phyloP scores from a whole-genome alignment of 2,329 filamentous ascomycete genomes.

The Xylaria sp. region DNA sequence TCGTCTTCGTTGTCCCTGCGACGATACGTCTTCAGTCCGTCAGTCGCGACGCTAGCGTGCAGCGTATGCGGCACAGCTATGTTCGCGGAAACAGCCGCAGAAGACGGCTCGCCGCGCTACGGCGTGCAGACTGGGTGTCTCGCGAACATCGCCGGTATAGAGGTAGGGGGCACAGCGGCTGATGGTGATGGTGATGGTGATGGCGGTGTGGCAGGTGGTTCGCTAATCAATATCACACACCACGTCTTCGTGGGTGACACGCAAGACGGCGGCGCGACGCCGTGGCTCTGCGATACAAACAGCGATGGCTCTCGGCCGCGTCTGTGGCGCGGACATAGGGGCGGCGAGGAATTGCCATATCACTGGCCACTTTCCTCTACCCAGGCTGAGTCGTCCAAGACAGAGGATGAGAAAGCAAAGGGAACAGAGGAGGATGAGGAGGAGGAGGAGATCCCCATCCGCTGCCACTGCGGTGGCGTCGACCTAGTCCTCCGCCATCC shows the following conservation, averaged over 20 bases:
- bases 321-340: conserved; percentile 44
- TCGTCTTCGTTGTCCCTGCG: too few relatives aligned
- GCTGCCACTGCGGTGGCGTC: conserved; percentile 61
- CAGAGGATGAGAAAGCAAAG: too few relatives aligned
- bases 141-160: conserved; percentile 40
- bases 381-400: conserved; percentile 31
- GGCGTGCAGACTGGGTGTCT: conserved; percentile 55
- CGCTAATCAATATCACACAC: conserved; percentile 39
- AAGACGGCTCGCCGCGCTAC: conserved; percentile 30
- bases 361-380: neutral
- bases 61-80: conserved; percentile 56
- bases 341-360: conserved; percentile 46
- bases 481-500: conserved; percentile 54
- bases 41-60: conserved; percentile 55
- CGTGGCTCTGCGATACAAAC: conserved; percentile 57
- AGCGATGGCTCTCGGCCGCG: conserved; percentile 43
- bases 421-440: conserved; percentile 16
- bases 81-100: conserved; percentile 51
- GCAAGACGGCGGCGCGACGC: conserved; percentile 61
- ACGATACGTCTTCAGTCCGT: conserved; percentile 53
- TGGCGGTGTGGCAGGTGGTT: too few relatives aligned
- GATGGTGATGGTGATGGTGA: too few relatives aligned
- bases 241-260: conserved; percentile 63
- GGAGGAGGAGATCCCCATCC: conserved; percentile 50
- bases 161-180: too few relatives aligned